Base-by-base conservation (phyloP, 2,329 filamentous ascomycete genomes). In the Aspergillus versicolor region DNA sequence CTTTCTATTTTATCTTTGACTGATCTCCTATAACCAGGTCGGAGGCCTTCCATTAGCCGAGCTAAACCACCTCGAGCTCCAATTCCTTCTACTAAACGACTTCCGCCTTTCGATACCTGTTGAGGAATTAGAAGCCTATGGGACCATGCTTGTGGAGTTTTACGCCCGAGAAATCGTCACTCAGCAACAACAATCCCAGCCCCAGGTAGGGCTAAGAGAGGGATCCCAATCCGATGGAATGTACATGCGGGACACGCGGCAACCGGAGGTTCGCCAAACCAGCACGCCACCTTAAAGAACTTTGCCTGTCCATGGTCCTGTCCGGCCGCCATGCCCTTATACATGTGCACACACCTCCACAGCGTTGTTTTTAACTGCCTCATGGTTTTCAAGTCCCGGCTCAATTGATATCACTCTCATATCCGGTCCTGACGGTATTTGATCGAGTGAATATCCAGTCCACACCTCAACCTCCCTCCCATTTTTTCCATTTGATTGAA, bases 101-200 rank as follows among this genome's bases (percentile, higher is more conserved):
- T 99, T 99, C 73, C 87, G 93, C 58, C 86, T 99, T 15, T 91
- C 91, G 2, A 89, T 99, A 9, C 89, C 93, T 0, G 89, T 97
- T 13, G 94, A 97, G 77, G 93, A 97, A 68, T 84, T 99, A 58
- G 94, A 99, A 74, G 91, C 92, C 0, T 99, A 99, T 67, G 94
- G 92, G 5, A 99, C 94, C 1, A 97, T 97, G 93, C 81, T 99
- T 12, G 94, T 99, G 15, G 93, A 97, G 70, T 99, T 97, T 70
- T 99, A 97, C 70, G 93, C 92, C 0, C 84, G 93, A 53, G 94
- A 99, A 73, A 88, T 97, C 15, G 84, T 96, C 24, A 80, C 85
- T 24, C 86, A 88, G 66, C 80, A 83, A 30, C 67, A 68, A 24
- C 66, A 68, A 17, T 62, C 62, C 12, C 60, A 61, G 19, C 56